Evolutionary conservation across 179 eudicot species (phyloP), one percentile per base, ranked within the genome.

Genomic region (Silene noctiflora): DNA sequence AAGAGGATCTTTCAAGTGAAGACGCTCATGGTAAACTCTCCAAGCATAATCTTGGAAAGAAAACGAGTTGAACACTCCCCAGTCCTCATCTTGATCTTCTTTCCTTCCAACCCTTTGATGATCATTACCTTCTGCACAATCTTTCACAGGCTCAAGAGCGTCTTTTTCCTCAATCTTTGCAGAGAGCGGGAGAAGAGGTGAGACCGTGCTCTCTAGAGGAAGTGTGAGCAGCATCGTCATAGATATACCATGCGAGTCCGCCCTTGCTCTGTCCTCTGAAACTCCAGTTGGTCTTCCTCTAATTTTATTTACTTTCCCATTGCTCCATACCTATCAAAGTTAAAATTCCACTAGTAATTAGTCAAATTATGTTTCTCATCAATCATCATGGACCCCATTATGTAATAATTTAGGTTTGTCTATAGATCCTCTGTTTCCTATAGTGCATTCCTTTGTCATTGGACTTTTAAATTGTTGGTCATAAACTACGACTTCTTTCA

Each of bases 31-130:
- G 79, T 90, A 92, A 62, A 92, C 85, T 79, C 96, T 91, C 98
- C 97, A 89, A 0, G 93, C 96, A 67, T 94, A 94, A 66, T 91
- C 98, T 83, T 94, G 94, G 3, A 94, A 91, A 5, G 84, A 77
- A 29, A 93, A 89, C 0, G 93, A 71, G 71, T 81, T 71, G 68
- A 91, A 91, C 13, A 74, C 67, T 66, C 53, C 73, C 22, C 35
- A 4, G 65, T 79, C 48, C 42, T 67, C 66, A 4, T 33, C 14
- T 53, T 68, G 55, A n/a, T 48, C 42, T 19, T 73, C 59, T 61
- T 73, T 42, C 46, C 60, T 13, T 14, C 5, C 33, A 12, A 66
- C 42, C 27, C 70, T 48, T 70, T 46, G 63, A 69, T 71, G 74
- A 19, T 71, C 73, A 1, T 33, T 21, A 1, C 10, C 35, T 8